Base-by-base conservation (phyloP, 2,329 filamentous ascomycete genomes). In the Hymenoscyphus albidus region DNA sequence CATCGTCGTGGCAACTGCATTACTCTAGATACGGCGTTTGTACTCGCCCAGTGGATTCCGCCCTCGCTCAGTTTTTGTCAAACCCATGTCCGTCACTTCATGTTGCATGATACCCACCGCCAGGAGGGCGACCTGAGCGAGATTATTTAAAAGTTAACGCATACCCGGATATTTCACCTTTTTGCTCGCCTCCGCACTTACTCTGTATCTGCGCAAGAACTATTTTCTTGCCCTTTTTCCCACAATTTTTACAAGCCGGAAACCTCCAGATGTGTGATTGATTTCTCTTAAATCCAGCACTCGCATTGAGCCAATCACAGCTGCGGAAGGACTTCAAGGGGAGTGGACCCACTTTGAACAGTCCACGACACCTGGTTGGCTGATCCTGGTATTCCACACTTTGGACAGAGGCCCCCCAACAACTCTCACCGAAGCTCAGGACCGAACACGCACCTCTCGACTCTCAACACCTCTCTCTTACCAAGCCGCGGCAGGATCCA, bases 151-250 rank as follows among this genome's bases (percentile, higher is more conserved):
- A 48, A n/a, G 31, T n/a, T n/a, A 48, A 27, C 2, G 40, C 58
- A 44, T 18, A 31, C 31, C 58, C 58, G 58, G 14, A n/a, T 12
- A 32, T 39, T n/a, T 39, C 14, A n/a, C 3, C 3, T 7, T 32
- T 60, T 31, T 18, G 40, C 35, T 32, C 58, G 58, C 58, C 58
- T 60, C 58, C 38, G 58, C 58, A 60, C 39, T 44, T 51, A 5
- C 44, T 51, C 35, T 51, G 44, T 4, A 22, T 10, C 5, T 22
- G 44, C 44, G 44, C n/a, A 51, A 16, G 22, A 22, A 51, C 44
- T 51, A 51, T n/a, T 51, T 51, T 12, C 44, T 22, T 18, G 22
- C 44, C 22, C 7, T 51, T 27, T 51, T 51, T 6, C 5, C 18
- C 22, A 51, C 44, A 6, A 51, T 51, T 51, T 12, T 12, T 51